Base-by-base conservation (phyloP, 202 grass and related monocot genomes). In the Brachypodium distachyon region DNA sequence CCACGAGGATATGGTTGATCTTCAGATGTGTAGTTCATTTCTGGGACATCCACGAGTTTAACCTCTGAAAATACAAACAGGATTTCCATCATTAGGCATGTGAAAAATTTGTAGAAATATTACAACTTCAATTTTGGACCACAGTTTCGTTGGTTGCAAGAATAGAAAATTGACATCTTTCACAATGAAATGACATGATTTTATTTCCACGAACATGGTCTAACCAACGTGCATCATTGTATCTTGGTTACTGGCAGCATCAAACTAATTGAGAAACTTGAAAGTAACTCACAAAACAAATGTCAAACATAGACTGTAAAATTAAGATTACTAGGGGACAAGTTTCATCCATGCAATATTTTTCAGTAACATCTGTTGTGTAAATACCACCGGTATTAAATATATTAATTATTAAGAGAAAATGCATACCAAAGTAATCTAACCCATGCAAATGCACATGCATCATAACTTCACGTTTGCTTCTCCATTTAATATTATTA, bases 1-100 rank as follows among this genome's bases (percentile, higher is more conserved):
- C 95, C 95, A 70, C 91, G 91, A 60, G 91, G 85, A 88, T 92
- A 83, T 56, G 95, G 95, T 75, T 92, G 60, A 84, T 98, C 95
- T 4, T 98, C 89, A 18, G 91, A 88, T 11, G 89, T 92, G 81
- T 98, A 98, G 82, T 90, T 98, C 95, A 98, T 98, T 87, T 98
- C 95, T 68, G 91, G 91, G 61, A 95, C 95, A 90, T 98, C 87
- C 46, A 83, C 89, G 79, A 92, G 95, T 86, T 98, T 98, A 76
- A 98, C 77, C 87, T 98, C 91, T 98, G 89, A 61, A 73, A 42
- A 77, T 60, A 14, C 32, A 49, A 84, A 59, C 4, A 67, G 4
- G 28, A 19, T 71, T 73, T 36, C 16, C 21, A 65, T 72, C 25
- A 81, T 66, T 9, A 57, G 77, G 26, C 21, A 1, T 14, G 31